phyloP scores from a whole-genome alignment of 208 protist species.

The Wallacemonas rigidus region DNA sequence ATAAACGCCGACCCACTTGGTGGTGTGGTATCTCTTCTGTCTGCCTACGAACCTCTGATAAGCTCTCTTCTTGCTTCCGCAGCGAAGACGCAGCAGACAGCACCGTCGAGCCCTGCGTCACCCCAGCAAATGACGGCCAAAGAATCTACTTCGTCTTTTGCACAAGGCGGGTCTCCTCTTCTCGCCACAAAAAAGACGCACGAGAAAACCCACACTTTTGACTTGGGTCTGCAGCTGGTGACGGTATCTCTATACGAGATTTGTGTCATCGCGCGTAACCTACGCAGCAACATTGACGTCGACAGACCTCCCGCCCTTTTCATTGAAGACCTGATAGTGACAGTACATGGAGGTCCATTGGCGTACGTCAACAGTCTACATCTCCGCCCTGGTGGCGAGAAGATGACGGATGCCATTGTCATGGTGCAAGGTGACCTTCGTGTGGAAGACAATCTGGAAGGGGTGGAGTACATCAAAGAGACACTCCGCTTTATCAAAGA shows the following conservation, averaged over 20 bases:
- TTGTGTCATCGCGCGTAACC: slow-evolving; percentile 4
- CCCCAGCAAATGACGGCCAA: not conserved
- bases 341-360: not conserved
- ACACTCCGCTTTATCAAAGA: slow-evolving; percentile 11
- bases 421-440: slow-evolving; percentile 14
- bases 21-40: not conserved
- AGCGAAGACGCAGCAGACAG: not conserved
- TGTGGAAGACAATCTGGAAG: slow-evolving; percentile 25
- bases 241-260: slow-evolving; percentile 1
- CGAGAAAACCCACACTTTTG: not conserved
- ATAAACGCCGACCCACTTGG: slow-evolving; percentile 13
- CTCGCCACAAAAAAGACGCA: not conserved
- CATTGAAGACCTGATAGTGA: slow-evolving; percentile 19
- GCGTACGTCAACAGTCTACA: not conserved
- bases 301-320: not conserved
- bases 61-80: not conserved
- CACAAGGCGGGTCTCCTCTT: not conserved
- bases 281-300: not conserved
- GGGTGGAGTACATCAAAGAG: slow-evolving; percentile 28
- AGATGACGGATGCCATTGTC: not conserved
- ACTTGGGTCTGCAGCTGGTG: slow-evolving; percentile 10
- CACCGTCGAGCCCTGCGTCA: not conserved
- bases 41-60: slow-evolving; percentile 8
- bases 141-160: not conserved
- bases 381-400: not conserved